Evolutionary conservation across 805 yeast species (phyloP).

Genomic region (Wickerhamiella lipophila): DNA sequence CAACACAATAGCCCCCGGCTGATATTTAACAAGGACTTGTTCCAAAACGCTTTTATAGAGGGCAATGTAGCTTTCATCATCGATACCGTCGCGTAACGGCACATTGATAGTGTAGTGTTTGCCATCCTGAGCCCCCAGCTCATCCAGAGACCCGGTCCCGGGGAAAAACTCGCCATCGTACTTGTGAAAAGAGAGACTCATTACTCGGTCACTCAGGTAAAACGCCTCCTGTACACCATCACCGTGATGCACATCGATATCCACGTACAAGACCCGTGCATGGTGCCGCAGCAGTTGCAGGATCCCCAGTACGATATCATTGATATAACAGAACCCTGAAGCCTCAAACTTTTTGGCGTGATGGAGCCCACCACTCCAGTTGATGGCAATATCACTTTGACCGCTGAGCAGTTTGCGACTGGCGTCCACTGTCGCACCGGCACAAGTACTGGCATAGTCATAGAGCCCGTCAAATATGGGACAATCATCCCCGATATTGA

Average conservation of each 20-base stretch:
- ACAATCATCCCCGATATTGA: conserved; percentile 88
- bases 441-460: conserved; percentile 69
- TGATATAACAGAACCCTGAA: conserved; percentile 80
- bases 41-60: conserved; percentile 68
- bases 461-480: conserved; percentile 92
- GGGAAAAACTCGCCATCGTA: conserved; percentile 86
- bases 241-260: conserved; percentile 87
- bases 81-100: conserved; percentile 85
- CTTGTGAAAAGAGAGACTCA: conserved; percentile 84
- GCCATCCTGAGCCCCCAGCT: conserved; percentile 74
- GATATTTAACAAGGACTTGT: conserved; percentile 74
- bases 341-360: conserved; percentile 88
- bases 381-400: conserved; percentile 81
- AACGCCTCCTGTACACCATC: conserved; percentile 95
- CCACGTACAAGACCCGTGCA: conserved; percentile 77
- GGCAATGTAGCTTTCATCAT: conserved; percentile 59
- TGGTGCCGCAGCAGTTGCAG: conserved; percentile 66
- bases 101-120: conserved; percentile 75
- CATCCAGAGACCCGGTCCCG: conserved; percentile 80
- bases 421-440: conserved; percentile 87
- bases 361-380: conserved; percentile 88
- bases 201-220: conserved; percentile 80
- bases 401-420: conserved; percentile 70
- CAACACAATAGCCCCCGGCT: conserved; percentile 90
- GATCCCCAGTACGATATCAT: conserved; percentile 79